These are phyloP conservation scores for Sordariomycetes sp. DNA, from an alignment of 2,329 filamentous ascomycete genomes.

Conservation along the genomic window DNA sequence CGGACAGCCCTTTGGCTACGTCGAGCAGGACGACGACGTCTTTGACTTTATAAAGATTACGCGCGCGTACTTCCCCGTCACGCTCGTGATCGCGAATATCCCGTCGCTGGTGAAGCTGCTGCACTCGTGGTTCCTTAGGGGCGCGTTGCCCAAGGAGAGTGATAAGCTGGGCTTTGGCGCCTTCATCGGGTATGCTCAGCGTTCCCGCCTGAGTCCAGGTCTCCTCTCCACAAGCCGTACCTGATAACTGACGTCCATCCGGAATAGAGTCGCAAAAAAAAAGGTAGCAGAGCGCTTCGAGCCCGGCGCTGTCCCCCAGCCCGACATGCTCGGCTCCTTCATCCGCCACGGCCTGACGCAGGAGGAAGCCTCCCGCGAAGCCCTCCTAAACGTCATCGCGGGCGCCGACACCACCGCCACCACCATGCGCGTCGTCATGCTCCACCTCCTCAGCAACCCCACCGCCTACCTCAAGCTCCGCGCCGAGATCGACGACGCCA, in stretches of 20 bases:
- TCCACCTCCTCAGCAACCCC: constrained; percentile 36
- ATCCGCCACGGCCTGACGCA: constrained; percentile 20
- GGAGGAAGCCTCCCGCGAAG: constrained; percentile 15
- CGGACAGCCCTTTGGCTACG: constrained; percentile 33
- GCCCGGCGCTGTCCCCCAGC: constrained; percentile 17
- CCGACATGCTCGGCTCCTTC: constrained; percentile 27
- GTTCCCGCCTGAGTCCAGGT: constrained; percentile 2
- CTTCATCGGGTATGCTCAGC: constrained; percentile 18
- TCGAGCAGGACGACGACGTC: constrained; percentile 30
- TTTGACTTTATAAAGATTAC: constrained; percentile 33
- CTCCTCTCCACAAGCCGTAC: background rate
- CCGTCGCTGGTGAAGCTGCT: constrained; percentile 26
- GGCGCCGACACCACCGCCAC: constrained; percentile 22
- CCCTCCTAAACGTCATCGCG: constrained; percentile 19
- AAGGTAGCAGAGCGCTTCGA: constrained; percentile 31
- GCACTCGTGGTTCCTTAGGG: constrained; percentile 23
- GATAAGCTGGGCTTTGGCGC: constrained; percentile 25
- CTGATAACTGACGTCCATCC: background rate
- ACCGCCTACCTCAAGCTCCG: constrained; percentile 29
- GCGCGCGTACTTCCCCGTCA: constrained; percentile 24
- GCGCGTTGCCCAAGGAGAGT: constrained; percentile 23
- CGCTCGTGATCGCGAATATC: constrained; percentile 26
- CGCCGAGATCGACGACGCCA: constrained; percentile 28
- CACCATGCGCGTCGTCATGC: constrained; percentile 28
- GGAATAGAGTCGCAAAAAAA: constrained; percentile 24